Evolutionary conservation across 352 stramenopile species (phyloP).

Genomic region (Phytopythium mirpurense): DNA sequence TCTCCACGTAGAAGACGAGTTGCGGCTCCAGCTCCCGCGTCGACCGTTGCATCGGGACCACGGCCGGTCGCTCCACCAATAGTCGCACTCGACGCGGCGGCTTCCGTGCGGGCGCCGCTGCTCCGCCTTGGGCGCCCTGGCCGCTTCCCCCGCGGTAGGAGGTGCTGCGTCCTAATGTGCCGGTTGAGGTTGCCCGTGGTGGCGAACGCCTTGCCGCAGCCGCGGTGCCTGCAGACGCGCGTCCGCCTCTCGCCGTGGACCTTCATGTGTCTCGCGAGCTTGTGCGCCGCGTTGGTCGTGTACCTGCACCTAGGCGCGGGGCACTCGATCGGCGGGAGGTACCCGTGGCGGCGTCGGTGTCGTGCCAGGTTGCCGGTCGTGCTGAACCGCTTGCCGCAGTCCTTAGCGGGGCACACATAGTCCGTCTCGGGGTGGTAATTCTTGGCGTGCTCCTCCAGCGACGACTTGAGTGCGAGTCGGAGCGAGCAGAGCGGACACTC

Average conservation of each 20-base stretch:
- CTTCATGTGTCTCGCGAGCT: constrained; percentile 48
- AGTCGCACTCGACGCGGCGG: neutral
- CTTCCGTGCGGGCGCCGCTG: neutral
- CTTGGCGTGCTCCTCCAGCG: constrained; percentile 40
- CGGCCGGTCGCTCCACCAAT: neutral
- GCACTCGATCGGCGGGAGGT: constrained; percentile 22
- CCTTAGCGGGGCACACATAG: constrained; percentile 29
- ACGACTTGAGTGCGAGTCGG: constrained; percentile 26
- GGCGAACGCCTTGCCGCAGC: constrained; percentile 62
- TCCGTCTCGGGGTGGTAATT: constrained; percentile 45
- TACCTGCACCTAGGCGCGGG: constrained; percentile 18
- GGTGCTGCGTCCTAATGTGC: constrained; percentile 50
- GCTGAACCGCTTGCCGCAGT: constrained; percentile 44
- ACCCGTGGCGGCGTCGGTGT: constrained; percentile 33
- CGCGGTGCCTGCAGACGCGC: constrained; percentile 31
- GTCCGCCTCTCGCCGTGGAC: constrained; percentile 28
- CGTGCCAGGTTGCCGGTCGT: constrained; percentile 44
- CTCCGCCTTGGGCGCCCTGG: neutral
- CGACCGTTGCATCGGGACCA: neutral
- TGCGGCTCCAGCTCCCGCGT: neutral
- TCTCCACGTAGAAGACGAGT: neutral
- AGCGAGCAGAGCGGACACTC: constrained; percentile 31
- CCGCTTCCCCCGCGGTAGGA: constrained; percentile 3
- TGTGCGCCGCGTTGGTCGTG: constrained; percentile 35
- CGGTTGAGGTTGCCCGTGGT: constrained; percentile 57